Evolutionary conservation across 1,284 basidiomycete species (phyloP).

Genomic region (Chalciporus sp.): DNA sequence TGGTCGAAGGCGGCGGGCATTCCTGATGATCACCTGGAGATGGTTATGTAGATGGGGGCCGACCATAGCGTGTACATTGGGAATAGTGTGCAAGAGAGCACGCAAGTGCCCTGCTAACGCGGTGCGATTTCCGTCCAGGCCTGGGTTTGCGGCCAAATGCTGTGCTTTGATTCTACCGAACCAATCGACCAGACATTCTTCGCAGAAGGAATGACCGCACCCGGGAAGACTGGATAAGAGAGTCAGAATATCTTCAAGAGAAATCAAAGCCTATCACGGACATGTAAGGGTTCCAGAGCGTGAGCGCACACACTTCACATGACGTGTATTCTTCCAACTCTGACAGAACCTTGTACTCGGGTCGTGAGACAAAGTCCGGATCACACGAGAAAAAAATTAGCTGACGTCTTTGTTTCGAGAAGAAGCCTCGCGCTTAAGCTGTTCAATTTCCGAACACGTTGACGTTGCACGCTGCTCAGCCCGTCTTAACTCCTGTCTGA

Average conservation of each 20-base stretch:
- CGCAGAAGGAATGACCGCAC: constrained; percentile 74
- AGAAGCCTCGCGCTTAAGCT: constrained; percentile 19
- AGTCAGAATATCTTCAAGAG: not conserved
- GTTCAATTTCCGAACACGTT: constrained; percentile 19
- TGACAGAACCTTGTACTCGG: constrained; percentile 16
- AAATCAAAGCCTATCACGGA: constrained; percentile 37
- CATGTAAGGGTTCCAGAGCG: constrained; percentile 68
- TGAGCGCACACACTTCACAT: constrained; percentile 64
- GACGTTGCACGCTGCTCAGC: constrained; percentile 9
- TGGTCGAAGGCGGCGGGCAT: constrained; percentile 39
- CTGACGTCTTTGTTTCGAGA: constrained; percentile 11
- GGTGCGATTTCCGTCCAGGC: constrained; percentile 39
- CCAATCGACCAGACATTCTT: constrained; percentile 66
- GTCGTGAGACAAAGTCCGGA: not conserved
- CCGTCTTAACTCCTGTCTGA: constrained; percentile 19
- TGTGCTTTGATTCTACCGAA: constrained; percentile 54
- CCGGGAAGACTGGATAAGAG: constrained; percentile 48
- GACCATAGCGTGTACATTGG: constrained; percentile 28
- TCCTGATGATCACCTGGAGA: constrained; percentile 19
- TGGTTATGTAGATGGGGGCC: constrained; percentile 27
- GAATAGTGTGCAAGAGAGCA: constrained; percentile 27
- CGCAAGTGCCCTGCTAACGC: constrained; percentile 22
- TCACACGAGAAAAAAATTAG: not conserved
- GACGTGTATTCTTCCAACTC: constrained; percentile 52
- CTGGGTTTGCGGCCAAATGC: constrained; percentile 51